Conservation (phyloP, 768 basidiomycete species). For the Chalciporus sphaerocephalus region DNA sequence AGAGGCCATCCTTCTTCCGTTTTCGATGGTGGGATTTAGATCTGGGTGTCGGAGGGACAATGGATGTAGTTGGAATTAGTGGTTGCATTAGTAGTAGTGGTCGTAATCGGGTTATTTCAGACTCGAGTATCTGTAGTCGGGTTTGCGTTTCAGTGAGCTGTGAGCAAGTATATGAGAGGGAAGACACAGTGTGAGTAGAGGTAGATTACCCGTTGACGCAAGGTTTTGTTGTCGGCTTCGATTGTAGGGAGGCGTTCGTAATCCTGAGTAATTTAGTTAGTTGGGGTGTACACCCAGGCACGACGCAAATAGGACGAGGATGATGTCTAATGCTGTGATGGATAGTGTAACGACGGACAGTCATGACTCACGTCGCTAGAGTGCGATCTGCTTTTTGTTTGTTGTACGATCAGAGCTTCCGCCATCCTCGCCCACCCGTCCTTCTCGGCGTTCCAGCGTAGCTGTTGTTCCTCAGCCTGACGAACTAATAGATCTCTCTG, state of each 20-base stretch:
- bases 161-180: constrained; percentile 6
- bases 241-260: constrained; percentile 47
- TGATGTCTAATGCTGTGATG: neutral
- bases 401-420: constrained; percentile 55
- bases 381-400: constrained; percentile 39
- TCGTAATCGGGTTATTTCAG: constrained; percentile 59
- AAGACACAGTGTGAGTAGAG: neutral
- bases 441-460: constrained; percentile 58
- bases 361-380: constrained; percentile 42
- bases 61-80: constrained; percentile 24
- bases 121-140: constrained; percentile 53
- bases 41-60: constrained; percentile 22
- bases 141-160: constrained; percentile 58
- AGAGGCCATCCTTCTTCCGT: constrained; percentile 23
- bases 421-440: constrained; percentile 63
- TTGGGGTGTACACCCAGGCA: neutral
- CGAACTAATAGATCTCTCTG: constrained; percentile 57
- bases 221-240: constrained; percentile 57
- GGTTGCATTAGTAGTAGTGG: constrained; percentile 69
- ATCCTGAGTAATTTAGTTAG: constrained; percentile 42
- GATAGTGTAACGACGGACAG: neutral
- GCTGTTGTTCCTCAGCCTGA: constrained; percentile 54
- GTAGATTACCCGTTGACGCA: constrained; percentile 55
- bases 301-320: too few relatives aligned
- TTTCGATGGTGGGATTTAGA: constrained; percentile 20